phyloP scores from a whole-genome alignment of 2,329 filamentous ascomycete genomes.

The Elsinoe fawcettii region DNA sequence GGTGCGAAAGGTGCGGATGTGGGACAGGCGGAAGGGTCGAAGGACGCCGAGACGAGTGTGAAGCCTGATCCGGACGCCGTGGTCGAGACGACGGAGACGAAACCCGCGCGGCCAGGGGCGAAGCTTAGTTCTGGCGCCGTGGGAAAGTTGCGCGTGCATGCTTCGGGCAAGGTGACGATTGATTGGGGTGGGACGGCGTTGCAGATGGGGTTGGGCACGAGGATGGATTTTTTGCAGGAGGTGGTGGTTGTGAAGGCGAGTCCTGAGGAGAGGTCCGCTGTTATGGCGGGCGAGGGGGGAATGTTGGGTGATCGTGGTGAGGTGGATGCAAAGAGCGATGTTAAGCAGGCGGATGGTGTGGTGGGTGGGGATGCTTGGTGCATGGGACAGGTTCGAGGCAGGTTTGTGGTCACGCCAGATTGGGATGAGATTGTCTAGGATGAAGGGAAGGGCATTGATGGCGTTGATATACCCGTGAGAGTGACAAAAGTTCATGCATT shows the following conservation, averaged over 20 bases:
- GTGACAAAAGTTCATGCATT: not conserved
- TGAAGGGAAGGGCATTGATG: not conserved
- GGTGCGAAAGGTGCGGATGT: slow-evolving; percentile 7
- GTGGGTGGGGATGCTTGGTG: slow-evolving; percentile 42
- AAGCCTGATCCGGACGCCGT: slow-evolving; percentile 25
- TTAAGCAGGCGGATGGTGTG: slow-evolving; percentile 22
- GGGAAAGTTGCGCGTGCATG: slow-evolving; percentile 55
- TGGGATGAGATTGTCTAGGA: slow-evolving; percentile 45
- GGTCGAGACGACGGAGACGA: slow-evolving; percentile 23
- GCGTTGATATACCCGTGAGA: not conserved
- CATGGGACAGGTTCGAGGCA: slow-evolving; percentile 56
- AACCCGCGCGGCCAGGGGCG: slow-evolving; percentile 32
- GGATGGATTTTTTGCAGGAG: slow-evolving; percentile 54
- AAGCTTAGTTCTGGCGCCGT: slow-evolving; percentile 47
- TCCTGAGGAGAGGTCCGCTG: slow-evolving; percentile 26
- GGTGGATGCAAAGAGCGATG: slow-evolving; percentile 30
- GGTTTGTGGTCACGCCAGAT: slow-evolving; percentile 56
- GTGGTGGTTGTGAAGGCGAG: slow-evolving; percentile 39
- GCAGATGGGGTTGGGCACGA: slow-evolving; percentile 49
- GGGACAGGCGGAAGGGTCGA: not conserved
- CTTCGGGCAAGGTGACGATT: slow-evolving; percentile 53
- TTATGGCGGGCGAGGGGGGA: slow-evolving; percentile 30
- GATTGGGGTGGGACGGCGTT: slow-evolving; percentile 56
- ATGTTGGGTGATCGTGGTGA: slow-evolving; percentile 21
- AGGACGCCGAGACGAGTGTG: slow-evolving; percentile 16